Base-by-base conservation (phyloP, 106 monocot species). In the Dioscorea alata region DNA sequence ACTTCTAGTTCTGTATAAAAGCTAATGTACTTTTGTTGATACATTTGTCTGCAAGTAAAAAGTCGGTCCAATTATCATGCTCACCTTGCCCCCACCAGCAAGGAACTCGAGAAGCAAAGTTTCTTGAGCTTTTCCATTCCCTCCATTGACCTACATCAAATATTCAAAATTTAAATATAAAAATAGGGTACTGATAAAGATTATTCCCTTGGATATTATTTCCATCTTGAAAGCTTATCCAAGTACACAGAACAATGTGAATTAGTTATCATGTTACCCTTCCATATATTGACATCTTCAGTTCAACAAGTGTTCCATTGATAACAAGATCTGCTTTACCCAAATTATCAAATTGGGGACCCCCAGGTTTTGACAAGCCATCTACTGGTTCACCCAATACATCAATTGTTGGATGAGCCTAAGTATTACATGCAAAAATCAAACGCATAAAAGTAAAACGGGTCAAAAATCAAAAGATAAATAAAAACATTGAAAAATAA, bases 31-130 rank as follows among this genome's bases (percentile, higher is more conserved):
- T 42, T 42, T 42, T 42, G 5, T 42, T 8, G 4, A 42, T 42
- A 42, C 6, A 42, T 42, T 42, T 42, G 42, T 42, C 42, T 42
- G 10, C 42, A 42, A 42, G 42, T 42, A 42, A 42, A 42, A 8
- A 42, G 0, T 42, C 6, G 5, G 42, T 42, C 42, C 42, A 42
- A 42, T 28, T 42, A 68, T 48, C 22, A 74, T 53, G 15, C 70
- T 70, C 57, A 94, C 96, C 96, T 92, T 97, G 73, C 92, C 96
- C 74, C 88, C 96, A 72, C 69, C 61, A 65, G 79, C 92, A 83
- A 97, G 86, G 13, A 97, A 50, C 74, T 82, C 86, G 54, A 92
- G 56, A 69, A 97, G 78, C 51, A 89, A 69, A 63, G 57, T 52
- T 76, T 89, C 91, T 28, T 73, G 52, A 71, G 67, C 56, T 72